A percentile compares a stretch with the other conserved stretches of the same genome.
Evolutionary conservation across 345 rosid species (phyloP).

Genomic region (Acer negundo): DNA sequence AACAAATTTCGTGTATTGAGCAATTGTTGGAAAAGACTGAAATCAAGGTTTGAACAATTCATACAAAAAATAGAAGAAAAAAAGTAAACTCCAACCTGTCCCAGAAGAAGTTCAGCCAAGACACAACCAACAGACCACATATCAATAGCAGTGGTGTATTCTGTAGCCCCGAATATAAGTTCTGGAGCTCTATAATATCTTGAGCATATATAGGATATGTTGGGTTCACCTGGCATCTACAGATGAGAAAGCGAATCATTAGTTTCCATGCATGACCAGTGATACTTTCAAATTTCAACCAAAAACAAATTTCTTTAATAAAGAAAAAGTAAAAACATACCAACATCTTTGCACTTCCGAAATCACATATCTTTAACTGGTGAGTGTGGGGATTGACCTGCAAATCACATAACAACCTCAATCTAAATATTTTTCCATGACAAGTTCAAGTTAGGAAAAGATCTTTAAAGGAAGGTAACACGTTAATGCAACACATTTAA

Average conservation of each 20-base stretch:
- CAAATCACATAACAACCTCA: constrained; percentile 28
- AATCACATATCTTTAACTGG: constrained; percentile 93
- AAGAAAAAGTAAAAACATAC: constrained; percentile 42
- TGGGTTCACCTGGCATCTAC: constrained; percentile 97
- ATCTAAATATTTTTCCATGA: constrained; percentile 3
- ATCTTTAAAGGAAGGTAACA: not conserved
- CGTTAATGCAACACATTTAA: not conserved
- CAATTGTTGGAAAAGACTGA: not conserved
- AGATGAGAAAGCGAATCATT: constrained; percentile 22
- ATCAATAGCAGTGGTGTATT: constrained; percentile 93
- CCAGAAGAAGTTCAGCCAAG: constrained; percentile 92
- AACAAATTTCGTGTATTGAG: not conserved
- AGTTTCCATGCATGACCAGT: constrained; percentile 8
- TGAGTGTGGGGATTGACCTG: constrained; percentile 92
- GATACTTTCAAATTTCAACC: constrained; percentile 3
- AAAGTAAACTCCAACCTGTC: constrained; percentile 52
- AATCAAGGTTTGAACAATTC: not conserved
- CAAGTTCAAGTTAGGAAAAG: not conserved
- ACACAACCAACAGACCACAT: constrained; percentile 99
- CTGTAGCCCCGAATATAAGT: constrained; percentile 98
- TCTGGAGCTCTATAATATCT: constrained; percentile 99
- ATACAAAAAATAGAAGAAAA: not conserved
- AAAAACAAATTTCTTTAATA: constrained; percentile 1
- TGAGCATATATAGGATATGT: constrained; percentile 96
- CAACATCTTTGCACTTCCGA: constrained; percentile 99